Percentiles rank a stretch among this genome's conserved stretches.
Evolutionary conservation across 1,139 yeast species (phyloP).

Genomic region (Blastobotrys indianensis): DNA sequence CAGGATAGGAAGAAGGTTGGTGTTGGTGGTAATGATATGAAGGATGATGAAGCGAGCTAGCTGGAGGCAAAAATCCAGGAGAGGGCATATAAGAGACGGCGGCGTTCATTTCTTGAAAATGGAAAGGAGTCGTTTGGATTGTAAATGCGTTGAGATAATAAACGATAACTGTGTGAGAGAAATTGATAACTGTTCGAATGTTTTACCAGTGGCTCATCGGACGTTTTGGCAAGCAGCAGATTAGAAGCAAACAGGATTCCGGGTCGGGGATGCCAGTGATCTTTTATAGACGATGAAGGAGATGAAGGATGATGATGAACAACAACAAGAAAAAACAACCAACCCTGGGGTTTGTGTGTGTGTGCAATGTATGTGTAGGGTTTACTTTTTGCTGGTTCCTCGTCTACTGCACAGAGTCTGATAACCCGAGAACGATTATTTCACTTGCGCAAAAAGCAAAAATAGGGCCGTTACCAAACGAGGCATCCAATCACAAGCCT

Average conservation of each 20-base stretch:
- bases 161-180: too few relatives aligned
- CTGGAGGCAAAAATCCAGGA: too few relatives aligned
- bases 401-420: not conserved
- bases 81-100: not conserved
- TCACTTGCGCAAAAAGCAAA: slow-evolving; percentile 1
- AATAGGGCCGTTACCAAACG: too few relatives aligned
- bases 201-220: too few relatives aligned
- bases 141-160: too few relatives aligned
- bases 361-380: too few relatives aligned
- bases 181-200: too few relatives aligned
- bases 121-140: too few relatives aligned
- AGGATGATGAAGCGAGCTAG: slow-evolving; percentile 3
- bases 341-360: too few relatives aligned
- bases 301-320: not conserved
- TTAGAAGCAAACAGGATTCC: not conserved
- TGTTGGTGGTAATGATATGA: slow-evolving; percentile 9
- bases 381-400: too few relatives aligned
- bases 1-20: slow-evolving; percentile 1
- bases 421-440: slow-evolving; percentile 1
- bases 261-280: slow-evolving; percentile 1
- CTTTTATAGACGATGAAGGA: not conserved
- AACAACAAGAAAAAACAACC: slow-evolving; percentile 1
- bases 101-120: slow-evolving; percentile 3
- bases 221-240: too few relatives aligned
- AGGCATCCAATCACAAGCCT: too few relatives aligned